These are phyloP conservation scores for Turnera subulata DNA, from an alignment of 345 rosid species.

Conservation along the genomic window DNA sequence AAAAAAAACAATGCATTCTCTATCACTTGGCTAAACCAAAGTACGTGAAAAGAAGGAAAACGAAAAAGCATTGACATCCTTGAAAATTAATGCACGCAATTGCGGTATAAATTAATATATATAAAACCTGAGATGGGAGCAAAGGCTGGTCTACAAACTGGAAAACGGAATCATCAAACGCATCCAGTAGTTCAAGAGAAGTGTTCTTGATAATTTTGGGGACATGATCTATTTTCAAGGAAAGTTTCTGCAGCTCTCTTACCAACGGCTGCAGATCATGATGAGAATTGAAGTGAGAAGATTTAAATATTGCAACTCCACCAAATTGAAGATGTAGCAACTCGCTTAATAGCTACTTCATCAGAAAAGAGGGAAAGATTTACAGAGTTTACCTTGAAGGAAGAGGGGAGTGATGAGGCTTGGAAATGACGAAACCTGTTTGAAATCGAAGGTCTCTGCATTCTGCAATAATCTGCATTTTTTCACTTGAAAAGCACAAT, in stretches of 20 bases:
- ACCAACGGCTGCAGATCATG: constrained; percentile 20
- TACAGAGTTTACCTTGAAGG: constrained; percentile 24
- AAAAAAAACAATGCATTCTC: too few relatives aligned
- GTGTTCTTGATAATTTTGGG: constrained; percentile 9
- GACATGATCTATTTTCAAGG: constrained; percentile 11
- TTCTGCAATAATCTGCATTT: constrained; percentile 24
- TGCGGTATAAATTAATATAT: not conserved
- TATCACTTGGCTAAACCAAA: not conserved
- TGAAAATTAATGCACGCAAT: not conserved
- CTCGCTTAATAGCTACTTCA: not conserved
- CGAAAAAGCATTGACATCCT: not conserved
- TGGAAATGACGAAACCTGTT: constrained; percentile 17
- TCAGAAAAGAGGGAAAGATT: not conserved
- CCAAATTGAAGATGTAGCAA: too few relatives aligned
- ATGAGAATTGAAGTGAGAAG: not conserved
- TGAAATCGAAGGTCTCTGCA: constrained; percentile 21
- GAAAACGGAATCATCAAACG: constrained; percentile 33
- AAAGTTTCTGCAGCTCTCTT: constrained; percentile 13
- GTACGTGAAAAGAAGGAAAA: not conserved
- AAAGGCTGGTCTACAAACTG: constrained; percentile 33
- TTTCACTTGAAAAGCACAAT: constrained; percentile 17
- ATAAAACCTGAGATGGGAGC: constrained; percentile 35
- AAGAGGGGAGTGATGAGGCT: constrained; percentile 20
- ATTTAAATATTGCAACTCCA: too few relatives aligned
- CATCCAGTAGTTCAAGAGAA: constrained; percentile 22